Base-by-base conservation (phyloP, 2,329 filamentous ascomycete genomes). In the Sporothrix sp. region DNA sequence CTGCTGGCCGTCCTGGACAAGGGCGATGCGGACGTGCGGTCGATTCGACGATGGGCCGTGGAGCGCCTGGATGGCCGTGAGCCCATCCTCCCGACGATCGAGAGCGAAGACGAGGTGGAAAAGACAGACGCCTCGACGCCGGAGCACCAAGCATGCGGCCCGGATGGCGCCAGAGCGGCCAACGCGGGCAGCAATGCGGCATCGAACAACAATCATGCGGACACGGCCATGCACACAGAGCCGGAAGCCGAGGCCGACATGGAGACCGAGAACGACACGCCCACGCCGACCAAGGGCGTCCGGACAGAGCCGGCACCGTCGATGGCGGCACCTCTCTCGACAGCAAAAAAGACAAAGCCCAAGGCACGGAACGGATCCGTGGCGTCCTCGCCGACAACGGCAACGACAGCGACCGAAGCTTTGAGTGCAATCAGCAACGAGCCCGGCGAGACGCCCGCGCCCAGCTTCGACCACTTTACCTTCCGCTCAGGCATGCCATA, bases 1-100 rank as follows among this genome's bases (percentile, higher is more conserved):
- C 72, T 98, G 5, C 70, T 96, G n/a, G 68, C 75, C 14, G 94
- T 95, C 58, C 71, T 97, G 49, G 90, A 97, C 63, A 84, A 80
- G 62, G 78, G 76, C 43, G 86, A 93, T 65, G 87, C 87, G 13
- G 90, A 95, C 65, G 87, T 76, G 18, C 79, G 75, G 70, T 72
- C 68, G 54, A 69, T 84, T 50, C 69, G 80, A 50, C 71, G 71
- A 62, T 84, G 81, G 81, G 82, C 80, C 0, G 82, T 78, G 2
- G 84, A 89, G 65, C 73, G 82, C 25, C 68, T 86, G 16, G 81
- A 87, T 48, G 81, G 82, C 25, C 73, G 76, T 32, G 76, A 82
- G 36, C 67, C 69, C 25, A 66, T 71, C 23, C 69, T 73, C 3
- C 71, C 74, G 44, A 72, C 67, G 2, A 57, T 62, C 20, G 65